A percentile compares a stretch with the other conserved stretches of the same genome.
Evolutionary conservation across 2,329 filamentous ascomycete genomes (phyloP).

Genomic region (Canariomyces notabilis): DNA sequence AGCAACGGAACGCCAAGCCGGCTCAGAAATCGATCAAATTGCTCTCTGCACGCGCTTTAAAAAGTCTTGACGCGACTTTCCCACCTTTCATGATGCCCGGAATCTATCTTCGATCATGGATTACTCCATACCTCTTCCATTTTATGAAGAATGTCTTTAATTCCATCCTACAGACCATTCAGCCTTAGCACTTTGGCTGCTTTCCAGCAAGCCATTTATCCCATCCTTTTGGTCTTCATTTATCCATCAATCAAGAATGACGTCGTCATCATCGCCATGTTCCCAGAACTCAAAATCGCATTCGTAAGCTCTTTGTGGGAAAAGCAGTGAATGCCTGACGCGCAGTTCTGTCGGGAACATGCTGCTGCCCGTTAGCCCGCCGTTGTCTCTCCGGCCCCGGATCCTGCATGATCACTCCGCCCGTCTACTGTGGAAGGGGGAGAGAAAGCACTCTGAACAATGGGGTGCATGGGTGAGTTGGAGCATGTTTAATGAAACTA

Average conservation of each 20-base stretch:
- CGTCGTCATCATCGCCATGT: not conserved
- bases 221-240: no score
- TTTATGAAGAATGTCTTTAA: no score
- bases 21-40: constrained; percentile 4
- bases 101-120: not conserved
- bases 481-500: no score
- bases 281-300: not conserved
- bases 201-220: no score
- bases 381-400: no score
- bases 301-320: not conserved
- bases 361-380: not conserved
- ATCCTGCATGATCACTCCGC: no score
- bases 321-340: not conserved
- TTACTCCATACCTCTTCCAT: not conserved
- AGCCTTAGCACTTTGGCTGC: no score
- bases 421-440: no score
- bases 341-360: not conserved
- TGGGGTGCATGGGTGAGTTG: no score
- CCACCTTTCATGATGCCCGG: not conserved
- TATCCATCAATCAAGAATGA: not conserved
- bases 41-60: not conserved
- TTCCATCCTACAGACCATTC: not conserved
- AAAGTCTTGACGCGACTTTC: not conserved
- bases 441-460: no score
- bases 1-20: constrained; percentile 11